These are phyloP conservation scores for Myriangium duriaei DNA, from an alignment of 2,329 filamentous ascomycete genomes.

Conservation along the genomic window DNA sequence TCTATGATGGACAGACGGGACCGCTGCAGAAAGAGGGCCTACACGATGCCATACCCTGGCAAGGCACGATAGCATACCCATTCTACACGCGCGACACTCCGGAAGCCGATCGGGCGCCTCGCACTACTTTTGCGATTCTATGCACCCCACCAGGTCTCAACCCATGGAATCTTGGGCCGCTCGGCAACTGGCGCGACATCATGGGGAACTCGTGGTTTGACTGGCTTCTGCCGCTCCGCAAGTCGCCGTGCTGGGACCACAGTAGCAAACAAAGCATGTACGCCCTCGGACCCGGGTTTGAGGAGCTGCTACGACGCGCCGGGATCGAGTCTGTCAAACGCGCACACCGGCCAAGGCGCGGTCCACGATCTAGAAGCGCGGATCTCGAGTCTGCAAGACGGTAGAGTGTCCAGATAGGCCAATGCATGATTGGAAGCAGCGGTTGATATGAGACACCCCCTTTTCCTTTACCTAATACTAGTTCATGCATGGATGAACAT, in stretches of 20 bases:
- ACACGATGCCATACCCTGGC: constrained; percentile 16
- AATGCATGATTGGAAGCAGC: too few relatives aligned
- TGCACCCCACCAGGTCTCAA: constrained; percentile 63
- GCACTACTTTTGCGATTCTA: constrained; percentile 66
- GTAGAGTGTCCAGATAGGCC: too few relatives aligned
- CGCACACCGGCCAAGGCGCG: too few relatives aligned
- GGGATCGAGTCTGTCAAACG: constrained; percentile 14
- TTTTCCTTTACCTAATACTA: too few relatives aligned
- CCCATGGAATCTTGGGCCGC: constrained; percentile 65
- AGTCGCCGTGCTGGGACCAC: constrained; percentile 62
- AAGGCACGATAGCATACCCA: constrained; percentile 46
- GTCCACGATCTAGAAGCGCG: too few relatives aligned
- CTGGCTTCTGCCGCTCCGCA: constrained; percentile 67
- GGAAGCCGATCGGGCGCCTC: constrained; percentile 21
- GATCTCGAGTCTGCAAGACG: too few relatives aligned
- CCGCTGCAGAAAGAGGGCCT: constrained; percentile 5
- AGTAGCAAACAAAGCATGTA: constrained; percentile 21
- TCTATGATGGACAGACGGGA: constrained; percentile 33
- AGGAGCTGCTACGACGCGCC: constrained; percentile 20
- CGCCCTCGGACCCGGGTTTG: constrained; percentile 23
- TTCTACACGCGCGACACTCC: constrained; percentile 24
- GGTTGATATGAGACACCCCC: too few relatives aligned
- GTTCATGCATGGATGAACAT: too few relatives aligned
- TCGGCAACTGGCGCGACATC: constrained; percentile 62
- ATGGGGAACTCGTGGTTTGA: constrained; percentile 62